phyloP scores from a whole-genome alignment of 306 rosid genomes.

The Vigna unguiculata region DNA sequence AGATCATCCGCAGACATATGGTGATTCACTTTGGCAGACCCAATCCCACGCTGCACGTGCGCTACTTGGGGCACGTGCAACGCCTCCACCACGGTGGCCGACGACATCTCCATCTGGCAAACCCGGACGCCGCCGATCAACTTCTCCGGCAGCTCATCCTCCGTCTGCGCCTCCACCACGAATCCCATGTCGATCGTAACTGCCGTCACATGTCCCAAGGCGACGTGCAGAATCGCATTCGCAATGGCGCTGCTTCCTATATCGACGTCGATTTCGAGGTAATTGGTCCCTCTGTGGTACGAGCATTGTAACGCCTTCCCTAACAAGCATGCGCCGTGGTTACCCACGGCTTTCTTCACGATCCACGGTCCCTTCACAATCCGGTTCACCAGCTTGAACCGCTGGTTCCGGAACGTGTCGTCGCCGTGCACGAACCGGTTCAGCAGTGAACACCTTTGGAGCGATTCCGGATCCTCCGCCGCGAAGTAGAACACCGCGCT shows the following conservation, averaged over 20 bases:
- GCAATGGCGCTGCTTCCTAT: slow-evolving; percentile 87
- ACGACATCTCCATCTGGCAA: slow-evolving; percentile 82
- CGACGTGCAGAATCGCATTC: slow-evolving; percentile 79
- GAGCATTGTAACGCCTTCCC: slow-evolving; percentile 85
- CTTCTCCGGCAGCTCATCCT: slow-evolving; percentile 86
- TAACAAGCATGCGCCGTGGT: slow-evolving; percentile 74
- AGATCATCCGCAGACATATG: slow-evolving; percentile 50
- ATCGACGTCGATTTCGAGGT: slow-evolving; percentile 83
- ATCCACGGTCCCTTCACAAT: slow-evolving; percentile 96
- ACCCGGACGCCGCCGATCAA: slow-evolving; percentile 84
- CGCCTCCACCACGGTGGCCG: slow-evolving; percentile 64
- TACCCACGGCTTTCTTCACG: slow-evolving; percentile 85
- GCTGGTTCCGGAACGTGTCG: slow-evolving; percentile 80
- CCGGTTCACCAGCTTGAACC: slow-evolving; percentile 87
- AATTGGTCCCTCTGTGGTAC: slow-evolving; percentile 73
- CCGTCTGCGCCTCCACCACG: slow-evolving; percentile 78
- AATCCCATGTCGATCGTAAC: slow-evolving; percentile 89
- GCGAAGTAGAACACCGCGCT: slow-evolving; percentile 91
- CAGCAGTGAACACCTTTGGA: slow-evolving; percentile 65
- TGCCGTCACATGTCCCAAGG: slow-evolving; percentile 76
- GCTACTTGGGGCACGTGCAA: slow-evolving; percentile 6
- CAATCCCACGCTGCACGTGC: slow-evolving; percentile 52
- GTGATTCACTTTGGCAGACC: slow-evolving; percentile 66
- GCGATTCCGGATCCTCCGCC: slow-evolving; percentile 69
- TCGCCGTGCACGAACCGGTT: slow-evolving; percentile 79